Conservation (phyloP, 495 filamentous ascomycete species). For the Apiosordaria backusii region DNA sequence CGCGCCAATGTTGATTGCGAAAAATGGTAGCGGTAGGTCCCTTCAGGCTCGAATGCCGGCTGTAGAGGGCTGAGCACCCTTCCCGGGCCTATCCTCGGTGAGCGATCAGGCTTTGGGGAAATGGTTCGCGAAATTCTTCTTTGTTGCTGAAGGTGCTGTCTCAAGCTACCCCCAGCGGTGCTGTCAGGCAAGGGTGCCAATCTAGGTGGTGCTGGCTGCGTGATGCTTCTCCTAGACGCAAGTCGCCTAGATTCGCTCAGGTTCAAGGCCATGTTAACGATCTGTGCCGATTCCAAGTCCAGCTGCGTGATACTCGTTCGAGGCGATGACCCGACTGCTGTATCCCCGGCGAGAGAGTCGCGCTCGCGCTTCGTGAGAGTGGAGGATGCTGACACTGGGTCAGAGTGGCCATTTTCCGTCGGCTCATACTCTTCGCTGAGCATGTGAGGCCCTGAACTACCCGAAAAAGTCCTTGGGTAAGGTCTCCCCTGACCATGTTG, state of each 20-base stretch:
- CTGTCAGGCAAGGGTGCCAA: constrained; percentile 42
- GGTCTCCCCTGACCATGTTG: constrained; percentile 14
- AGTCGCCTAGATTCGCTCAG: constrained; percentile 77
- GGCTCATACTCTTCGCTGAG: neutral
- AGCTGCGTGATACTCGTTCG: constrained; percentile 31
- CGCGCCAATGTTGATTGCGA: constrained; percentile 74
- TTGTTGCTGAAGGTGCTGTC: constrained; percentile 65
- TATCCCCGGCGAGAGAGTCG: constrained; percentile 21
- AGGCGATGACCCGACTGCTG: constrained; percentile 23
- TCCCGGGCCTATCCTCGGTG: constrained; percentile 33
- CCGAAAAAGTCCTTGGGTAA: constrained; percentile 6
- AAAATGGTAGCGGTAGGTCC: constrained; percentile 55
- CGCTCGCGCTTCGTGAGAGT: constrained; percentile 20
- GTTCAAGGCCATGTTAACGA: constrained; percentile 85
- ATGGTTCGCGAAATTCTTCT: constrained; percentile 54
- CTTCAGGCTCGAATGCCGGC: constrained; percentile 39
- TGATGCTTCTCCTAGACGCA: constrained; percentile 52
- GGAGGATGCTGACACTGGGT: constrained; percentile 14
- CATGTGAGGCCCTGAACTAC: neutral
- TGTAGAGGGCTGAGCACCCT: constrained; percentile 43
- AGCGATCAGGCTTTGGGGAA: constrained; percentile 52
- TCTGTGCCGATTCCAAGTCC: constrained; percentile 75
- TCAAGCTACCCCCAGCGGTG: constrained; percentile 51
- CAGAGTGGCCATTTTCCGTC: constrained; percentile 1
- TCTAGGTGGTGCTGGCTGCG: constrained; percentile 48